These are phyloP conservation scores for Colletotrichum somersetense DNA, from an alignment of 2,329 filamentous ascomycete genomes.

Conservation along the genomic window DNA sequence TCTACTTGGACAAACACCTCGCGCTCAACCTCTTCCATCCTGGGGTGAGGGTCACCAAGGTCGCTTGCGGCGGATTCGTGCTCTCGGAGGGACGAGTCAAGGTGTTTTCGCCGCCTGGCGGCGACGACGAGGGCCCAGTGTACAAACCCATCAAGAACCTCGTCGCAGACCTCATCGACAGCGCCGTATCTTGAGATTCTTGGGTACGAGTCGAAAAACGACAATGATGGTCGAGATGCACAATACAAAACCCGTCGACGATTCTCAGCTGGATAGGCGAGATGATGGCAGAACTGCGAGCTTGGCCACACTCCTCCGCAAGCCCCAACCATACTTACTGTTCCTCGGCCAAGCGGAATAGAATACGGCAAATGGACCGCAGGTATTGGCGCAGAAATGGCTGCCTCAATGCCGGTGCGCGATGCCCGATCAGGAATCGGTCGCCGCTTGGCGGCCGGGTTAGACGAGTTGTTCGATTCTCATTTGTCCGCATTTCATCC, in stretches of 20 bases:
- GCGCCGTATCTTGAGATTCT: slow-evolving; percentile 12
- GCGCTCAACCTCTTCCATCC: slow-evolving; percentile 69
- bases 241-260: neutral
- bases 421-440: neutral
- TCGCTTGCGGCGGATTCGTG: slow-evolving; percentile 69
- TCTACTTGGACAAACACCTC: slow-evolving; percentile 65
- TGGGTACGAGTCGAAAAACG: neutral
- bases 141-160: slow-evolving; percentile 32
- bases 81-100: slow-evolving; percentile 67
- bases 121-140: slow-evolving; percentile 5
- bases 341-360: neutral
- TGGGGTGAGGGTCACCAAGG: slow-evolving; percentile 63
- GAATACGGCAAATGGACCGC: neutral
- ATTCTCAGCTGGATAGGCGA: neutral
- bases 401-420: neutral
- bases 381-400: neutral
- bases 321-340: neutral
- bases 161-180: slow-evolving; percentile 21
- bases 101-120: slow-evolving; percentile 50
- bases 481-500: neutral
- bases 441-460: neutral
- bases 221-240: neutral
- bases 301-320: neutral
- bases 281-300: no score
- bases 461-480: neutral